Percentiles rank a stretch among this genome's conserved stretches.
phyloP scores from a whole-genome alignment of 495 filamentous ascomycete genomes.

The Astrothelium subdiscretum region DNA sequence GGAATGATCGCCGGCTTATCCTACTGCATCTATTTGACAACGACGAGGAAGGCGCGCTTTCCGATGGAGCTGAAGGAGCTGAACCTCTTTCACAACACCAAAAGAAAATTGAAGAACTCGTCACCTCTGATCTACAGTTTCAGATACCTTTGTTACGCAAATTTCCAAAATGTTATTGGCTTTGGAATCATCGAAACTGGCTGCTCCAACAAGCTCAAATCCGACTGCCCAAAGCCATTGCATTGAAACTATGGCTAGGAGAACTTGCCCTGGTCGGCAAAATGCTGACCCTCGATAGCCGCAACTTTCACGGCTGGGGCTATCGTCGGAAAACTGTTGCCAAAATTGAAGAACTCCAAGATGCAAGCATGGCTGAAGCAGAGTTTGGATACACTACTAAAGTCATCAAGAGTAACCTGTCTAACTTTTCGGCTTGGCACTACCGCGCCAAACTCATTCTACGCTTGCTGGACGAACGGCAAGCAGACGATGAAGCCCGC shows the following conservation, averaged over 20 bases:
- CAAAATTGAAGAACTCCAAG: slow-evolving; percentile 45
- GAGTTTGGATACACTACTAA: slow-evolving; percentile 85
- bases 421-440: slow-evolving; percentile 98
- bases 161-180: slow-evolving; percentile 97
- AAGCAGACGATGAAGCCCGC: slow-evolving; percentile 49
- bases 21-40: slow-evolving; percentile 36
- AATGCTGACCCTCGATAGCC: slow-evolving; percentile 74
- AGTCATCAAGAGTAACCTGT: slow-evolving; percentile 72
- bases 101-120: slow-evolving; percentile 22
- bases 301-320: slow-evolving; percentile 97
- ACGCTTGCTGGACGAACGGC: slow-evolving; percentile 54
- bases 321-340: slow-evolving; percentile 70
- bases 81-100: slow-evolving; percentile 4
- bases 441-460: slow-evolving; percentile 74
- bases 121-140: slow-evolving; percentile 60
- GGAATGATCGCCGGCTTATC: slow-evolving; percentile 80
- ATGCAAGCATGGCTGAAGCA: slow-evolving; percentile 50
- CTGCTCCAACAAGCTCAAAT: slow-evolving; percentile 57
- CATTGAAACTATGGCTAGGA: slow-evolving; percentile 62
- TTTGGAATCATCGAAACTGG: slow-evolving; percentile 97
- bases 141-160: slow-evolving; percentile 70
- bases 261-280: slow-evolving; percentile 72
- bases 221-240: slow-evolving; percentile 41
- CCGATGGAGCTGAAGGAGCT: background rate
- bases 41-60: background rate